A percentile compares a stretch with the other conserved stretches of the same genome.
Evolutionary conservation across 2,329 filamentous ascomycete species (phyloP).

Genomic region (Monosporascus sp.): DNA sequence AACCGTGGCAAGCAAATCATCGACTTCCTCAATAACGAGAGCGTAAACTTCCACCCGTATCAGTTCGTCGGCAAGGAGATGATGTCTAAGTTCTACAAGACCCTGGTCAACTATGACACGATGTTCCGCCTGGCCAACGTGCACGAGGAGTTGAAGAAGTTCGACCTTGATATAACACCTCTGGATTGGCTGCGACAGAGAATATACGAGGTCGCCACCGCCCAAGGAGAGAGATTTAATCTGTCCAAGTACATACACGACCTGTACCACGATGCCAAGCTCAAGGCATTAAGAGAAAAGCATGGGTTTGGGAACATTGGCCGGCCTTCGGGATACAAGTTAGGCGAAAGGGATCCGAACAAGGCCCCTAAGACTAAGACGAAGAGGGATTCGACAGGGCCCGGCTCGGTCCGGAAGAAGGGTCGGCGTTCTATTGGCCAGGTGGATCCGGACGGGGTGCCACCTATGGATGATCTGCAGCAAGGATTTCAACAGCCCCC

Average conservation of each 20-base stretch:
- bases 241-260: slow-evolving; percentile 46
- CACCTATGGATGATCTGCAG: slow-evolving; percentile 9
- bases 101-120: slow-evolving; percentile 49
- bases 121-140: slow-evolving; percentile 51
- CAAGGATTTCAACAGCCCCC: slow-evolving; percentile 6
- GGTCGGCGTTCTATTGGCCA: slow-evolving; percentile 25
- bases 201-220: slow-evolving; percentile 42
- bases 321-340: slow-evolving; percentile 39
- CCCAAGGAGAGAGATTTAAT: slow-evolving; percentile 43
- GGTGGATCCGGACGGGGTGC: slow-evolving; percentile 22
- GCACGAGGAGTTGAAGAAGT: slow-evolving; percentile 48
- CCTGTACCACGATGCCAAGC: slow-evolving; percentile 52
- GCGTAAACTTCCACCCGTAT: slow-evolving; percentile 49
- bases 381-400: slow-evolving; percentile 17
- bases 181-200: slow-evolving; percentile 54
- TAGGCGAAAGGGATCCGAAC: slow-evolving; percentile 34
- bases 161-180: slow-evolving; percentile 46
- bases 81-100: slow-evolving; percentile 35
- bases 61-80: slow-evolving; percentile 50
- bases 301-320: slow-evolving; percentile 55
- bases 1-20: slow-evolving; percentile 50
- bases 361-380: slow-evolving; percentile 23
- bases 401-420: slow-evolving; percentile 16
- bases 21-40: slow-evolving; percentile 44
- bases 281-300: slow-evolving; percentile 43